Evolutionary conservation across 768 basidiomycete genomes (phyloP).

Genomic region (Serpula lacrymans): DNA sequence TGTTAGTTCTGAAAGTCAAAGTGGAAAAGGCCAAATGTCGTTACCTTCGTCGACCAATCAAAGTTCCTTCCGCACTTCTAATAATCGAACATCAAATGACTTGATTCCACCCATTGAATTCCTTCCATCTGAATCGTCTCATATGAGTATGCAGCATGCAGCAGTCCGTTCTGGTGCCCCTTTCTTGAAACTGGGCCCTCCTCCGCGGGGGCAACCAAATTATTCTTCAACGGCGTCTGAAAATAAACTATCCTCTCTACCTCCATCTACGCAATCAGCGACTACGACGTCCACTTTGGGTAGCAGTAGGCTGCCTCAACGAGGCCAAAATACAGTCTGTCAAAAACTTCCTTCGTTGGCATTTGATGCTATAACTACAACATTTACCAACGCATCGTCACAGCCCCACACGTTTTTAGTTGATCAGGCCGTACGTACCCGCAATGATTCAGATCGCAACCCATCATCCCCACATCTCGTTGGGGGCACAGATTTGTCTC

Average conservation of each 20-base stretch:
- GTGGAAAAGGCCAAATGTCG: neutral
- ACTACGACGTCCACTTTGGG: neutral
- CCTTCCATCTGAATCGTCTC: conserved; percentile 18
- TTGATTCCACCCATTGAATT: conserved; percentile 32
- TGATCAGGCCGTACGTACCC: too few species aligned
- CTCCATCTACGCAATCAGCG: neutral
- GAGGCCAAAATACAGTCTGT: too few species aligned
- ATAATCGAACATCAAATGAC: neutral
- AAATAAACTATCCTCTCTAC: too few species aligned
- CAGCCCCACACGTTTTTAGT: too few species aligned
- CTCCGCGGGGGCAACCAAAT: neutral
- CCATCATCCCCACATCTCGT: too few species aligned
- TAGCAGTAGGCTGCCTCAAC: neutral
- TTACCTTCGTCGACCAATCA: neutral
- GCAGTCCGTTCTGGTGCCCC: too few species aligned
- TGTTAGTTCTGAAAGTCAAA: neutral
- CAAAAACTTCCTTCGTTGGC: too few species aligned
- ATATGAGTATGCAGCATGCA: conserved; percentile 4
- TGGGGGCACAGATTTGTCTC: too few species aligned
- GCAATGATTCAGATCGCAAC: too few species aligned
- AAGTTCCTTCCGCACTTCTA: neutral
- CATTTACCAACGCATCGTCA: too few species aligned
- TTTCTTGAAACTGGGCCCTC: neutral
- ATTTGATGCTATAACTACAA: too few species aligned
- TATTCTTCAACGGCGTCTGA: conserved; percentile 1